These are phyloP conservation scores for Sugiyamaella neomexicana DNA, from an alignment of 1,139 yeast species.

Conservation along the genomic window DNA sequence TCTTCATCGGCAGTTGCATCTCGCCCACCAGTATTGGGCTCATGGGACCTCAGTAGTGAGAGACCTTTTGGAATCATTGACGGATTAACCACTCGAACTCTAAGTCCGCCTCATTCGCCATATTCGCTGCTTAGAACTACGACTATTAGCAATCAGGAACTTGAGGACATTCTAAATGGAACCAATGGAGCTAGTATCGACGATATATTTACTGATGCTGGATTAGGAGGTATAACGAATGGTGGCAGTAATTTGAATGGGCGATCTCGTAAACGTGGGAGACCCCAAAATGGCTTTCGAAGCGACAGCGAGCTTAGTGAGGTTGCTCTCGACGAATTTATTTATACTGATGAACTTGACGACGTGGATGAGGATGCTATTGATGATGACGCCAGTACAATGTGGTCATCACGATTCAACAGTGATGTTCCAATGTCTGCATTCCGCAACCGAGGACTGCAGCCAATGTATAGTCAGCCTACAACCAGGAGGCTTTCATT, in stretches of 20 bases:
- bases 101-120: slow-evolving; percentile 44
- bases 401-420: slow-evolving; percentile 38
- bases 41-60: slow-evolving; percentile 78
- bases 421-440: slow-evolving; percentile 82
- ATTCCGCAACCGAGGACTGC: slow-evolving; percentile 73
- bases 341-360: slow-evolving; percentile 85
- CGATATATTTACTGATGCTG: slow-evolving; percentile 14
- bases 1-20: slow-evolving; percentile 82
- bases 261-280: slow-evolving; percentile 19
- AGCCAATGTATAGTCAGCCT: slow-evolving; percentile 23
- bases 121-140: background rate
- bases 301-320: slow-evolving; percentile 56
- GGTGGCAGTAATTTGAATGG: slow-evolving; percentile 3
- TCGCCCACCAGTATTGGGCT: slow-evolving; percentile 88
- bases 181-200: slow-evolving; percentile 25
- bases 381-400: slow-evolving; percentile 19
- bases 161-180: slow-evolving; percentile 5
- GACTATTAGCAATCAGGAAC: slow-evolving; percentile 5
- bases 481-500: slow-evolving; percentile 19
- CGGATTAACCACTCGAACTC: slow-evolving; percentile 83
- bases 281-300: slow-evolving; percentile 24
- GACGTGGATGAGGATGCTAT: slow-evolving; percentile 54
- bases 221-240: background rate
- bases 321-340: slow-evolving; percentile 76
- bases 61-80: slow-evolving; percentile 93